Evolutionary conservation across 1,284 basidiomycete species (phyloP).

Genomic region (Cryptococcus sp.): DNA sequence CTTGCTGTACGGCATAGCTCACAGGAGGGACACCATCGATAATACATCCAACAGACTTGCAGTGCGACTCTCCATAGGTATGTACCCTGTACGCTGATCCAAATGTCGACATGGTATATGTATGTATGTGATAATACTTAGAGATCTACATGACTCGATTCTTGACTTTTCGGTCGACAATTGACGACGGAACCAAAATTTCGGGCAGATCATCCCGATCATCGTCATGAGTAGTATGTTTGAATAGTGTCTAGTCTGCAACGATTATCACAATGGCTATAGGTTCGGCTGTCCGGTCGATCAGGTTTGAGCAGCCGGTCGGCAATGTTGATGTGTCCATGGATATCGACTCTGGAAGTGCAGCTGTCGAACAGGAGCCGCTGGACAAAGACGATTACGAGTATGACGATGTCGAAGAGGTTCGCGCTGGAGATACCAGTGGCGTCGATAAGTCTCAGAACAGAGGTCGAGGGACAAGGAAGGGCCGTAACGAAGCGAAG

Average conservation of each 20-base stretch:
- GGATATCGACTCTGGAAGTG: not conserved
- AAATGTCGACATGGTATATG: conserved; percentile 76
- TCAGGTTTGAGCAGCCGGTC: not conserved
- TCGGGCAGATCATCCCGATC: too few species aligned
- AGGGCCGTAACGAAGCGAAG: not conserved
- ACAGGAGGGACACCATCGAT: conserved; percentile 96
- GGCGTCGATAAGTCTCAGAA: not conserved
- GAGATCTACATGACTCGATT: not conserved
- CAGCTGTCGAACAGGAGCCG: not conserved
- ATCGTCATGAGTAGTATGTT: not conserved
- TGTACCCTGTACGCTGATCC: conserved; percentile 88
- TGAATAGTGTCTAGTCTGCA: not conserved
- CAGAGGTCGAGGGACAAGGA: not conserved
- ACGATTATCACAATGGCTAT: not conserved
- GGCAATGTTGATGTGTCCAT: not conserved
- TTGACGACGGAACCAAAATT: not conserved
- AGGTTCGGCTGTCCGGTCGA: not conserved
- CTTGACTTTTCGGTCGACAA: too few species aligned
- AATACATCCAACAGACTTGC: conserved; percentile 93
- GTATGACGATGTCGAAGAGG: not conserved
- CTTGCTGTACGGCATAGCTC: conserved; percentile 31
- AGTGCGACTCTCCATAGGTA: conserved; percentile 97
- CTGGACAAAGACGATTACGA: conserved; percentile 3
- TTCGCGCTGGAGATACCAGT: not conserved
- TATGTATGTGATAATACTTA: not conserved